phyloP scores from a whole-genome alignment of 179 eudicot genomes.

The Vitellaria paradoxa region DNA sequence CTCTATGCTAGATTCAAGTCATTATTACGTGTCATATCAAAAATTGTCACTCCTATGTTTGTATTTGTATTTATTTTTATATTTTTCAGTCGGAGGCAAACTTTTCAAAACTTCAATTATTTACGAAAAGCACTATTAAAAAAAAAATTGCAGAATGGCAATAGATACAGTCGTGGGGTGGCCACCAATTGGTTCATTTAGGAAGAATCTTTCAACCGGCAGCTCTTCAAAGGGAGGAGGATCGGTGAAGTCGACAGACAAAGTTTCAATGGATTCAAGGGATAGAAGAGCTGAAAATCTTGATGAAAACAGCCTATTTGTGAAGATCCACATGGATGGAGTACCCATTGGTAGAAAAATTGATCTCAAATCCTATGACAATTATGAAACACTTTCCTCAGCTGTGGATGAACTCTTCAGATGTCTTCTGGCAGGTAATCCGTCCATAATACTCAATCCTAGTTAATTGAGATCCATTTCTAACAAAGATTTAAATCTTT shows the following conservation, averaged over 20 bases:
- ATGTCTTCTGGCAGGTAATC: conserved; percentile 71
- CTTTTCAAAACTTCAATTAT: background rate
- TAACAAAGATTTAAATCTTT: no score
- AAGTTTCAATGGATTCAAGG: conserved; percentile 17
- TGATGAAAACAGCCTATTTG: conserved; percentile 49
- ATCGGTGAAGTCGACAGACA: conserved; percentile 22
- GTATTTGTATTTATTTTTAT: no score
- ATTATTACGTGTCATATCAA: no score
- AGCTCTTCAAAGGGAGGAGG: conserved; percentile 38
- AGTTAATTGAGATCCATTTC: no score
- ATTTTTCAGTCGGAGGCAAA: no score
- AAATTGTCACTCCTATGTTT: no score
- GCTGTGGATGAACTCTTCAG: conserved; percentile 67
- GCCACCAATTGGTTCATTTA: conserved; percentile 79
- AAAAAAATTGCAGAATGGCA: background rate
- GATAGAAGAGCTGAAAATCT: conserved; percentile 33
- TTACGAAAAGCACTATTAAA: background rate
- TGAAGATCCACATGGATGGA: conserved; percentile 89
- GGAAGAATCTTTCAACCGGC: conserved; percentile 62
- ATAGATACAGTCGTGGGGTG: conserved; percentile 65
- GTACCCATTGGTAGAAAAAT: conserved; percentile 83
- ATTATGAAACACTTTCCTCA: conserved; percentile 57
- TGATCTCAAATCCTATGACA: conserved; percentile 53
- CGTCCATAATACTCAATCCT: no score
- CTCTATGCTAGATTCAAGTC: no score